These are phyloP conservation scores for Globisporangium splendens DNA, from an alignment of 352 stramenopile genomes.

Conservation along the genomic window DNA sequence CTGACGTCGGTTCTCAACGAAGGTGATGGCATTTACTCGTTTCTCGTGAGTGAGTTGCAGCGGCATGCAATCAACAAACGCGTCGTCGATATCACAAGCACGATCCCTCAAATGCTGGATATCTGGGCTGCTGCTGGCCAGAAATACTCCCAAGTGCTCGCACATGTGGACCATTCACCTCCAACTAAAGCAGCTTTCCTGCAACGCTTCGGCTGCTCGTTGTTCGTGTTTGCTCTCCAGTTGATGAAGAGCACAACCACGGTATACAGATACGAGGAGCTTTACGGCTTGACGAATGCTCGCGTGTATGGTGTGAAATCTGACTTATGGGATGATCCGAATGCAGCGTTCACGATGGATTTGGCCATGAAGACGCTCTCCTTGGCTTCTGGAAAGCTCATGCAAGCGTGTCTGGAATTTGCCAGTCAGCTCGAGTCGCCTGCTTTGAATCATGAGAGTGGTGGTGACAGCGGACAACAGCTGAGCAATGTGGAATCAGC, in stretches of 20 bases:
- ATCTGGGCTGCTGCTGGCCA: conserved; percentile 62
- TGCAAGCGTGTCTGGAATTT: conserved; percentile 29
- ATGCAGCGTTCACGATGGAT: conserved; percentile 34
- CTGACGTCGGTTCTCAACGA: conserved; percentile 33
- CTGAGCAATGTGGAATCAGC: conserved; percentile 11
- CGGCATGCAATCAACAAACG: conserved; percentile 27
- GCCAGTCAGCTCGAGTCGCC: neutral
- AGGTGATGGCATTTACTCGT: conserved; percentile 61
- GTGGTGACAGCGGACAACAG: neutral
- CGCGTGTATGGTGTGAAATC: conserved; percentile 34
- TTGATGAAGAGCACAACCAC: conserved; percentile 52
- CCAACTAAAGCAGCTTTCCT: conserved; percentile 28
- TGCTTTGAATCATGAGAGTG: neutral
- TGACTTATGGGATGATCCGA: conserved; percentile 35
- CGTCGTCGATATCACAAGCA: conserved; percentile 24
- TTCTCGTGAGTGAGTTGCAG: conserved; percentile 44
- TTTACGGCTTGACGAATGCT: conserved; percentile 57
- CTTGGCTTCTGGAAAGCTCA: conserved; percentile 53
- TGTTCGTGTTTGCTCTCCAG: conserved; percentile 64
- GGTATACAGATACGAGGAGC: conserved; percentile 57
- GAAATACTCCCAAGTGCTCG: conserved; percentile 63
- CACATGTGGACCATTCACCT: conserved; percentile 20
- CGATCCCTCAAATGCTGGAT: conserved; percentile 58
- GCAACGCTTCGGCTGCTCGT: conserved; percentile 46
- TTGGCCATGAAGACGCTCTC: conserved; percentile 62